These are phyloP conservation scores for Tylopilus orsonianus DNA, from an alignment of 1,284 basidiomycete genomes.

Conservation along the genomic window DNA sequence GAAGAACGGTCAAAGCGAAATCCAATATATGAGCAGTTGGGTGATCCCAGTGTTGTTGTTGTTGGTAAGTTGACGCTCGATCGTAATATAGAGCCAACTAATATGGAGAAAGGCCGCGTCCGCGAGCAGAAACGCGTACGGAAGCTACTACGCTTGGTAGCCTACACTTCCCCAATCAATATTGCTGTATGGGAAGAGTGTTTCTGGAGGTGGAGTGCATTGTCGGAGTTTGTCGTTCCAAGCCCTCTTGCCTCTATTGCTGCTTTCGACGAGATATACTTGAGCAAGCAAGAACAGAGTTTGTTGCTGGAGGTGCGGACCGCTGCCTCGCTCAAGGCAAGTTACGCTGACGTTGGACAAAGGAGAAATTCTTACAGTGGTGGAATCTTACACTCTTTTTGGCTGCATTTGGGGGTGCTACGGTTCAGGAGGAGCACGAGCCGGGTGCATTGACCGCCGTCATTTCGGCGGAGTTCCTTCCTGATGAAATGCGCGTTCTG, in stretches of 20 bases:
- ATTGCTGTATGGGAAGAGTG: slow-evolving; percentile 82
- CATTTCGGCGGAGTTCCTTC: slow-evolving; percentile 62
- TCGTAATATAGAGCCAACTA: not conserved
- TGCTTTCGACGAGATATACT: slow-evolving; percentile 36
- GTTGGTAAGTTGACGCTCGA: slow-evolving; percentile 52
- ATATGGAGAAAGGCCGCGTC: slow-evolving; percentile 50
- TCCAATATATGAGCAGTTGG: slow-evolving; percentile 73
- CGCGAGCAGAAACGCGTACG: slow-evolving; percentile 81
- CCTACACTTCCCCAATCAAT: slow-evolving; percentile 62
- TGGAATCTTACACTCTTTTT: slow-evolving; percentile 85
- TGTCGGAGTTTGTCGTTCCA: slow-evolving; percentile 51
- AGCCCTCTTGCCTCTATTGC: slow-evolving; percentile 35
- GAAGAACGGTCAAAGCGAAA: slow-evolving; percentile 67
- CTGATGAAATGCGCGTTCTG: slow-evolving; percentile 66
- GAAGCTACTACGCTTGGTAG: slow-evolving; percentile 64
- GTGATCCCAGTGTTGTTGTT: slow-evolving; percentile 66
- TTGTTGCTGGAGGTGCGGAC: slow-evolving; percentile 42
- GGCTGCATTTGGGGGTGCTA: slow-evolving; percentile 72
- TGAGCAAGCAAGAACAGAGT: slow-evolving; percentile 36
- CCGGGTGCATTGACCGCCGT: slow-evolving; percentile 49
- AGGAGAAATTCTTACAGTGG: slow-evolving; percentile 84
- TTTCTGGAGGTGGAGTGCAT: slow-evolving; percentile 63
- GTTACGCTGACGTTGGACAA: slow-evolving; percentile 16
- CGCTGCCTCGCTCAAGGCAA: not conserved
- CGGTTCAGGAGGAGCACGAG: slow-evolving; percentile 53